Percentiles rank a stretch among this genome's conserved stretches.
Evolutionary conservation across 2,329 filamentous ascomycete genomes (phyloP).

Genomic region (Aureobasidium uvarum): DNA sequence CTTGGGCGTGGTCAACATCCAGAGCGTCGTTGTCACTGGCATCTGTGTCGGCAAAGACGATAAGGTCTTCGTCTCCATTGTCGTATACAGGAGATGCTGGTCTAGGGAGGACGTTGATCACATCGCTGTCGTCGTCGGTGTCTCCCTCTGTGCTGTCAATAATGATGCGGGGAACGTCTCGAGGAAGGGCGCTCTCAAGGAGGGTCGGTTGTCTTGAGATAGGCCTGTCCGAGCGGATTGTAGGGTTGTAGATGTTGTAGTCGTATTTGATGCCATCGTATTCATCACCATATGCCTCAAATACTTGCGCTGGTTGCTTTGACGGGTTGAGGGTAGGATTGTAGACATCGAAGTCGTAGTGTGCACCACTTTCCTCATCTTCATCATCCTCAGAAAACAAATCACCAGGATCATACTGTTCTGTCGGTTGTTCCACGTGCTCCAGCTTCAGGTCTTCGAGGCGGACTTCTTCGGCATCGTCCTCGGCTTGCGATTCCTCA

Average conservation of each 20-base stretch:
- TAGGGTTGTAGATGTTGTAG: neutral
- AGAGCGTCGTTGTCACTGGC: neutral
- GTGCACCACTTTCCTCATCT: neutral
- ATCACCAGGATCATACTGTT: neutral
- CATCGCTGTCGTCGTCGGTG: neutral
- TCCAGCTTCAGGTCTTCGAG: neutral
- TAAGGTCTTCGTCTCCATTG: neutral
- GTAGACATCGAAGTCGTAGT: neutral
- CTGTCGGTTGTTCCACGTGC: neutral
- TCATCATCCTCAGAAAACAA: neutral
- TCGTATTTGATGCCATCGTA: slow-evolving; percentile 1
- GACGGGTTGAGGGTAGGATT: neutral
- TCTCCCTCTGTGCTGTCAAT: neutral
- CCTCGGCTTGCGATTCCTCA: neutral
- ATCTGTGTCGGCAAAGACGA: slow-evolving; percentile 8
- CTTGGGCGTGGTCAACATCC: neutral
- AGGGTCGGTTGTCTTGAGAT: neutral
- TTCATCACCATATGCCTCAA: neutral
- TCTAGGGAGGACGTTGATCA: neutral
- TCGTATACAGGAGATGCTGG: neutral
- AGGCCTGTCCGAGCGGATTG: neutral
- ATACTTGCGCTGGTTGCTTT: neutral
- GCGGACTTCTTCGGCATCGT: neutral
- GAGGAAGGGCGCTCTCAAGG: neutral
- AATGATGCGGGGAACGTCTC: neutral